Evolutionary conservation across 331 rosid genomes (phyloP), one percentile per base, ranked within the genome.

Genomic region (Phaseolus coccineus): DNA sequence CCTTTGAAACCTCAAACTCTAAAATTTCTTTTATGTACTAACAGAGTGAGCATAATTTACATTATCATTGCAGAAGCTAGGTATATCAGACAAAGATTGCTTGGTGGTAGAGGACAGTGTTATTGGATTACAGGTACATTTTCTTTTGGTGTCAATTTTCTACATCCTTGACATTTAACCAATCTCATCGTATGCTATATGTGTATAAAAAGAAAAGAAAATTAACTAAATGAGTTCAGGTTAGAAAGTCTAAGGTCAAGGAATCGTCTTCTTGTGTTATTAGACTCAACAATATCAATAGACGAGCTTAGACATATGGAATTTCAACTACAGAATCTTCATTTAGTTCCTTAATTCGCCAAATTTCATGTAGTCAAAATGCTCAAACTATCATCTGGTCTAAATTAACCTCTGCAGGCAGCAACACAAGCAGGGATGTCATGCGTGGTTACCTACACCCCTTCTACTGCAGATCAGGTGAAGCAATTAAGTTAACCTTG

Each of bases 381-480:
- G 73, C 48, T 70, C 42, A 16, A 74, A 48, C 39, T 52, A 8
- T 44, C 57, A 74, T 65, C 42, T 33, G 51, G 68, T 37, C 55
- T 83, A 64, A 73, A 65, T 69, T 69, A 62, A 77, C 77, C 53
- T 55, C 70, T 59, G 42, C 79, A 92, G 98, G 98, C 97, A 50
- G 97, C 98, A 76, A 86, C 94, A 82, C 71, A 84, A 74, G 99
- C 99, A 28, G 97, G 97, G 59, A 95, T 95, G 99, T 64, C 97
- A 44, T 95, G 99, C 28, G 87, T 95, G 69, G 80, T 93, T 72
- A 88, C 86, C 76, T 95, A 90, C 84, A 93, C 99, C 24, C 77
- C 97, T 80, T 95, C 97, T 81, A 95, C 97, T 16, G 96, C 93
- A 16, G 81, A 87, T 0, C 99, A 95, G 97, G 99, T 86, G 40